These are phyloP conservation scores for Aspergillus jensenii DNA, from an alignment of 2,329 filamentous ascomycete species.

Conservation along the genomic window DNA sequence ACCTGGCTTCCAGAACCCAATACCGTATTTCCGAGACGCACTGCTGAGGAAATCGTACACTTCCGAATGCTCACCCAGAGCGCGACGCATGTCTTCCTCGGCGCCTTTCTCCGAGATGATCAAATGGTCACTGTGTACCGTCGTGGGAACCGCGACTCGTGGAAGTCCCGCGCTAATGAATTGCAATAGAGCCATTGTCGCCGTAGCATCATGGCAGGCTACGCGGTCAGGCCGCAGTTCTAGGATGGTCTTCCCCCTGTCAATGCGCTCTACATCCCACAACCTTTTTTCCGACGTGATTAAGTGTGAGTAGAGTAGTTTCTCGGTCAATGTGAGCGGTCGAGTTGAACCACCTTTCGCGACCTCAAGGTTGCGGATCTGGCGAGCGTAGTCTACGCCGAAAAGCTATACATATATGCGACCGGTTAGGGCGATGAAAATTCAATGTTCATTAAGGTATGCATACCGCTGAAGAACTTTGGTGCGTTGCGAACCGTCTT, in stretches of 20 bases:
- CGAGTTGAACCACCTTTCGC: slow-evolving; percentile 10
- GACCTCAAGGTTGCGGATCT: slow-evolving; percentile 7
- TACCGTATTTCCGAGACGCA: slow-evolving; percentile 48
- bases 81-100: slow-evolving; percentile 28
- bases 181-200: slow-evolving; percentile 45
- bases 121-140: slow-evolving; percentile 43
- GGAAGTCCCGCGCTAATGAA: slow-evolving; percentile 45
- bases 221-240: slow-evolving; percentile 40
- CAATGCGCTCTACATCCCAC: slow-evolving; percentile 27
- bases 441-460: background rate
- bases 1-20: slow-evolving; percentile 42
- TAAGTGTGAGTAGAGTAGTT: slow-evolving; percentile 42
- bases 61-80: slow-evolving; percentile 32
- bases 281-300: slow-evolving; percentile 21
- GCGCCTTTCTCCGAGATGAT: slow-evolving; percentile 37
- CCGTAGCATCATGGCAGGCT: slow-evolving; percentile 46
- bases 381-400: slow-evolving; percentile 5
- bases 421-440: background rate
- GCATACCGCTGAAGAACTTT: background rate
- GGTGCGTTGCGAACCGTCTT: background rate
- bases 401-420: background rate
- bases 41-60: slow-evolving; percentile 42
- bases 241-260: slow-evolving; percentile 40
- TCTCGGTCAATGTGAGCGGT: slow-evolving; percentile 41
- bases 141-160: slow-evolving; percentile 39